Evolutionary conservation across 331 rosid genomes (phyloP), one percentile per base, ranked within the genome.

Genomic region (Ulmus americana): DNA sequence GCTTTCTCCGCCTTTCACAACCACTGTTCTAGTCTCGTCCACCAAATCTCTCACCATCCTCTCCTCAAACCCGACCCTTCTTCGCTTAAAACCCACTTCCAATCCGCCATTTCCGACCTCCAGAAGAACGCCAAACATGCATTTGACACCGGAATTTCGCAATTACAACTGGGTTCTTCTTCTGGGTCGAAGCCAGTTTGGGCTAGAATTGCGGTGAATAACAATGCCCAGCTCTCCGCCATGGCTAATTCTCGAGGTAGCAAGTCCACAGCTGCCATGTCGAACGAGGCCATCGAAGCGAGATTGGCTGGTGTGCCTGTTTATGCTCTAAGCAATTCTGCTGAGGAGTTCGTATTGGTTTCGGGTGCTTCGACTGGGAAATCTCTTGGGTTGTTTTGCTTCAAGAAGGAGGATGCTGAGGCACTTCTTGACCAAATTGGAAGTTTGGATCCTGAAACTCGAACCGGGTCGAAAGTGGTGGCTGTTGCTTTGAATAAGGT

Each of bases 401-500:
- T 88, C 64, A 88, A 75, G 68, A 85, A 84, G 50, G 94, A 88
- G 45, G 96, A 91, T 35, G 97, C 97, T 0, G 90, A 91, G 55
- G 72, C 88, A 0, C 88, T 91, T 41, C 96, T 88, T 39, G 70
- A 77, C 14, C 97, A 88, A 55, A 83, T 91, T 64, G 71, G 65
- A 39, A 62, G 59, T 55, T 63, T 91, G 61, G 96, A 86, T 72
- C 95, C 96, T 0, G 67, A 55, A 39, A 70, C 80, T 55, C 84
- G 77, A 13, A 69, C 40, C 9, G 97, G 96, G 40, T 88, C 96
- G n/a, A 91, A 81, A 83, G 97, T 91, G 4, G 97, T 91, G 39
- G 81, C 96, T 1, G 88, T 91, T 70, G 96, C 97, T 61, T 70
- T 88, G 14, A 84, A 86, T 55, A 91, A 91, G 96, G 97, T 86